Percentiles rank a stretch among this genome's conserved stretches.
Evolutionary conservation across 1,139 yeast species (phyloP).

Genomic region (Magnusiomyces magnusii): DNA sequence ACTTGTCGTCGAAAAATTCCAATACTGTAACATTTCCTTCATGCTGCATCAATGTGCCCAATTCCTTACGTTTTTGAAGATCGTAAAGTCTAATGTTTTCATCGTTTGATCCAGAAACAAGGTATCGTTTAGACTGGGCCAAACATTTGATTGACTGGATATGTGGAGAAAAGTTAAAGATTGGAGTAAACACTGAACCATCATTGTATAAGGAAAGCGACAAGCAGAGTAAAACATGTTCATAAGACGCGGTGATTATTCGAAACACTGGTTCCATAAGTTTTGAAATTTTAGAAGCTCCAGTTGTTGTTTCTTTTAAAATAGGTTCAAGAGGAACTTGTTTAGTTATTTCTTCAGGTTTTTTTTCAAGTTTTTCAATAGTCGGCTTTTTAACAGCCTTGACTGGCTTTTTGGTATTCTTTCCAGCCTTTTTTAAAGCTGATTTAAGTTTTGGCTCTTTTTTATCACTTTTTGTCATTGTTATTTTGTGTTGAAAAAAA

Average conservation of each 20-base stretch:
- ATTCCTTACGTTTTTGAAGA: constrained; percentile 84
- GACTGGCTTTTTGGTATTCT: too few species aligned
- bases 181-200: constrained; percentile 72
- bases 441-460: not conserved
- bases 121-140: constrained; percentile 74
- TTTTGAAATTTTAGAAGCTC: not conserved
- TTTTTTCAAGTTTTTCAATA: too few species aligned
- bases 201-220: constrained; percentile 49
- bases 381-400: too few species aligned
- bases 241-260: constrained; percentile 89
- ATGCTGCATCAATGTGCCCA: constrained; percentile 85
- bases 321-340: not conserved
- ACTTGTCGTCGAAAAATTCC: constrained; percentile 57
- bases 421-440: not conserved
- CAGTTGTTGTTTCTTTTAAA: not conserved
- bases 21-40: constrained; percentile 80
- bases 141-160: constrained; percentile 77
- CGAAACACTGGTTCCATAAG: constrained; percentile 41
- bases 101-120: constrained; percentile 93
- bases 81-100: constrained; percentile 94
- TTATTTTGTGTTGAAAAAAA: too few species aligned
- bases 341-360: not conserved
- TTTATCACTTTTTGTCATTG: too few species aligned
- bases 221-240: constrained; percentile 81
- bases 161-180: constrained; percentile 95